Percentiles rank a stretch among this genome's conserved stretches.
These are phyloP conservation scores for Talaromyces trachyspermus DNA, from an alignment of 495 filamentous ascomycete genomes.

Conservation along the genomic window DNA sequence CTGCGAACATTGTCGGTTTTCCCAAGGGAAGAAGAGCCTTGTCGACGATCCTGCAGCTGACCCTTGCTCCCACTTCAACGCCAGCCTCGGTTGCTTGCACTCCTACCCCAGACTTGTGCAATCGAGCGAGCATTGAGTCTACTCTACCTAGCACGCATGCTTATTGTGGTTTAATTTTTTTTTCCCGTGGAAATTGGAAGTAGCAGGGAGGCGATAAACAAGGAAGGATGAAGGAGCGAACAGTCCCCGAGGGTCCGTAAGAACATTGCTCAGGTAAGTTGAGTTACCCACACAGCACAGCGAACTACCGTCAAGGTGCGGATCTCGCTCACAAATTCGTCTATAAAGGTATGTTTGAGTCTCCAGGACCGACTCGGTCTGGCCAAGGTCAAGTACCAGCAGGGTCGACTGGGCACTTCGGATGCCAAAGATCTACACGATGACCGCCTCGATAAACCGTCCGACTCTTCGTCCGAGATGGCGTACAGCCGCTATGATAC, in stretches of 20 bases:
- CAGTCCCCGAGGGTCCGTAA: constrained; percentile 32
- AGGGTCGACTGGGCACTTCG: constrained; percentile 49
- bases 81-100: background rate
- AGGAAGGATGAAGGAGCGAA: background rate
- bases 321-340: background rate
- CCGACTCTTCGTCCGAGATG: constrained; percentile 71
- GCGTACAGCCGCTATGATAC: constrained; percentile 40
- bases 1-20: background rate
- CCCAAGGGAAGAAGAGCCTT: background rate
- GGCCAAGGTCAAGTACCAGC: constrained; percentile 91
- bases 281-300: background rate
- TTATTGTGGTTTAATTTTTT: background rate
- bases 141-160: background rate
- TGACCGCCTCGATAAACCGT: constrained; percentile 53
- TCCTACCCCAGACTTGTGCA: background rate
- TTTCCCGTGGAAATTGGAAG: background rate
- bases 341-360: constrained; percentile 71
- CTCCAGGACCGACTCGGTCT: constrained; percentile 89
- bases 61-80: background rate
- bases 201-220: background rate
- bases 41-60: background rate
- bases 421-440: constrained; percentile 64
- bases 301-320: background rate
- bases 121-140: background rate
- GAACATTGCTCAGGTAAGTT: constrained; percentile 71